These are phyloP conservation scores for Erythrophleum fordii DNA, from an alignment of 306 rosid species.

Conservation along the genomic window DNA sequence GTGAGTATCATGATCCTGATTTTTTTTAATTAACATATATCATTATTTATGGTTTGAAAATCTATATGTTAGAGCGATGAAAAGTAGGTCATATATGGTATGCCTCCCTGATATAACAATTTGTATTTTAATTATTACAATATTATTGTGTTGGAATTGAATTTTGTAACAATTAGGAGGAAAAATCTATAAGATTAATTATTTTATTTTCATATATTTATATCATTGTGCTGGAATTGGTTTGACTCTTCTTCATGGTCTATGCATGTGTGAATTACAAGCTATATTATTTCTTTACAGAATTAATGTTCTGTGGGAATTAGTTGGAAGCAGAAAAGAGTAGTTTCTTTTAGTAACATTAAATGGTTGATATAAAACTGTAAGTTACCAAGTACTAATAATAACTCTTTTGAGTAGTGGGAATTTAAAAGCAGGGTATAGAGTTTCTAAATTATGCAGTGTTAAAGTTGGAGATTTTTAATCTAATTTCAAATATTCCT, in stretches of 20 bases:
- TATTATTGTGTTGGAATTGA: neutral
- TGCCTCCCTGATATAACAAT: neutral
- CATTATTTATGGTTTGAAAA: neutral
- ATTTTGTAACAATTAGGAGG: neutral
- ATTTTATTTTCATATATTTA: neutral
- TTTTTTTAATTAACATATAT: neutral
- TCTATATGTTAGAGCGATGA: neutral
- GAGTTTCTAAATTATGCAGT: slow-evolving; percentile 22
- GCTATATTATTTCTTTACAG: slow-evolving; percentile 1
- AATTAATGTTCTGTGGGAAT: slow-evolving; percentile 5
- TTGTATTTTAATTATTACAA: neutral
- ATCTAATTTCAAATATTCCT: slow-evolving; percentile 22
- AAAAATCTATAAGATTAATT: neutral
- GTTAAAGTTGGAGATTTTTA: neutral
- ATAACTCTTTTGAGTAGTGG: neutral
- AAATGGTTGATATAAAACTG: neutral
- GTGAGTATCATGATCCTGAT: neutral
- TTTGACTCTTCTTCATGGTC: neutral
- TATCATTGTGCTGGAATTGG: slow-evolving; percentile 15
- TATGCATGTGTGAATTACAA: slow-evolving; percentile 10
- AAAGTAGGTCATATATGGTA: neutral
- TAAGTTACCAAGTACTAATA: neutral
- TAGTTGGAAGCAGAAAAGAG: slow-evolving; percentile 18
- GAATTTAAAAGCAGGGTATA: slow-evolving; percentile 19
- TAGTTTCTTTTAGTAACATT: no score